Conservation (phyloP, 352 stramenopile species). For the Phytophthora citrophthora region DNA sequence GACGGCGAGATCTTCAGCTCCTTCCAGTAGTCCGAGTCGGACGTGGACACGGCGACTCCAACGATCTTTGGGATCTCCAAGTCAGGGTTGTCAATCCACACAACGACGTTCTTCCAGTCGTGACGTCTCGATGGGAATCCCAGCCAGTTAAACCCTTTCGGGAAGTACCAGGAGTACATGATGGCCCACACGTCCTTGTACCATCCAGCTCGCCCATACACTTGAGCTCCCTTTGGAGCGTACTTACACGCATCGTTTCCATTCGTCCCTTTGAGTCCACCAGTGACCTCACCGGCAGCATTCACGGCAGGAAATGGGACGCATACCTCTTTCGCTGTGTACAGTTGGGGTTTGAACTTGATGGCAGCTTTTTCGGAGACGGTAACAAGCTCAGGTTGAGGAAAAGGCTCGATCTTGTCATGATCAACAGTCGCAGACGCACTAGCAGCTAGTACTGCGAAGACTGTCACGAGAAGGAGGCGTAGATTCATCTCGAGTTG, state of each 20-base stretch:
- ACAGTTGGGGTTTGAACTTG: conserved; percentile 1
- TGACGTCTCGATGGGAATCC: not conserved
- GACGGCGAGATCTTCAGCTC: not conserved
- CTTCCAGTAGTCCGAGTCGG: not conserved
- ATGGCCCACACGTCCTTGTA: not conserved
- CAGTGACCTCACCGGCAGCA: not conserved
- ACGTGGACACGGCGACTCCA: not conserved
- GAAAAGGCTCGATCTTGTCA: not conserved
- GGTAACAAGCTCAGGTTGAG: not conserved
- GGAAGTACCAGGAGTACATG: conserved; percentile 13
- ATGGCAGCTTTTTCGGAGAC: not conserved
- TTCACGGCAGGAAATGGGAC: not conserved
- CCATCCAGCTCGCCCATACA: not conserved
- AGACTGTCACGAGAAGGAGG: not conserved
- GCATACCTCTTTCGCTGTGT: not conserved
- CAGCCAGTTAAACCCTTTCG: not conserved
- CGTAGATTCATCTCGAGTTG: not conserved
- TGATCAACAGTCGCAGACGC: not conserved
- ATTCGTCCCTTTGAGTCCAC: not conserved
- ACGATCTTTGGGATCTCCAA: not conserved
- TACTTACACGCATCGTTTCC: not conserved
- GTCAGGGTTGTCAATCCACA: conserved; percentile 2
- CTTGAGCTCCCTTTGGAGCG: not conserved
- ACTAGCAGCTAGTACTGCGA: not conserved
- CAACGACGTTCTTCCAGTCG: not conserved